These are phyloP conservation scores for Hyaloperonospora brassicae DNA, from an alignment of 352 stramenopile genomes.

Conservation along the genomic window DNA sequence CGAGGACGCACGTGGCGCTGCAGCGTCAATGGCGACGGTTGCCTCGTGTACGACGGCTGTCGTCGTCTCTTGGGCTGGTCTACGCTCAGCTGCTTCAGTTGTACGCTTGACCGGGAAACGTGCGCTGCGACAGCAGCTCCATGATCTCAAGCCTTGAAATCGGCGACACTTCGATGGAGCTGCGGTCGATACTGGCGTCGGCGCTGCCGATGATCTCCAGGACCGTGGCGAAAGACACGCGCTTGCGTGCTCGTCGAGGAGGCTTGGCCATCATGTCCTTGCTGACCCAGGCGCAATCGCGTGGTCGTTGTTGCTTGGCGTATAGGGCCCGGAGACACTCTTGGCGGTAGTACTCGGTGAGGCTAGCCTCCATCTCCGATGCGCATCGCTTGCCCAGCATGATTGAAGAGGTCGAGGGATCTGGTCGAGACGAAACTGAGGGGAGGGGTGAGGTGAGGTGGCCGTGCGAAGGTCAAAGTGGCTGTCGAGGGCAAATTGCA, in stretches of 20 bases:
- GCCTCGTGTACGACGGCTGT: constrained; percentile 23
- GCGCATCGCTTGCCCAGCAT: constrained; percentile 70
- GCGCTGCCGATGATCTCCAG: constrained; percentile 66
- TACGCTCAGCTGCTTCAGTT: constrained; percentile 6
- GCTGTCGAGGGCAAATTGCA: constrained; percentile 31
- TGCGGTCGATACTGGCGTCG: constrained; percentile 62
- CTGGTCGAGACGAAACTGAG: neutral
- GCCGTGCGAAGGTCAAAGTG: constrained; percentile 9
- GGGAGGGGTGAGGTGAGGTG: no score
- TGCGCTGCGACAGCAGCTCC: constrained; percentile 63
- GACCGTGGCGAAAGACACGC: constrained; percentile 54
- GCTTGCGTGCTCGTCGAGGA: constrained; percentile 32
- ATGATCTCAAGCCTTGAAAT: constrained; percentile 69
- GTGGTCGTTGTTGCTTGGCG: constrained; percentile 43
- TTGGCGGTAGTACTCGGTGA: constrained; percentile 80
- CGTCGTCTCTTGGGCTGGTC: constrained; percentile 9
- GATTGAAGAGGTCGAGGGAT: constrained; percentile 5
- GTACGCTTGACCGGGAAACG: constrained; percentile 46
- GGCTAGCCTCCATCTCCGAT: constrained; percentile 58
- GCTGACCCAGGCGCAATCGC: constrained; percentile 39
- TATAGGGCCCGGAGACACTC: constrained; percentile 73
- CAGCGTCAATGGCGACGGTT: constrained; percentile 4
- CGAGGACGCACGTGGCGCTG: no score
- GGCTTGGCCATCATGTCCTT: constrained; percentile 43
- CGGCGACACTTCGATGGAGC: constrained; percentile 67